Evolutionary conservation across 176 grass and related monocot species (phyloP).

Genomic region (Zoysia japonica): DNA sequence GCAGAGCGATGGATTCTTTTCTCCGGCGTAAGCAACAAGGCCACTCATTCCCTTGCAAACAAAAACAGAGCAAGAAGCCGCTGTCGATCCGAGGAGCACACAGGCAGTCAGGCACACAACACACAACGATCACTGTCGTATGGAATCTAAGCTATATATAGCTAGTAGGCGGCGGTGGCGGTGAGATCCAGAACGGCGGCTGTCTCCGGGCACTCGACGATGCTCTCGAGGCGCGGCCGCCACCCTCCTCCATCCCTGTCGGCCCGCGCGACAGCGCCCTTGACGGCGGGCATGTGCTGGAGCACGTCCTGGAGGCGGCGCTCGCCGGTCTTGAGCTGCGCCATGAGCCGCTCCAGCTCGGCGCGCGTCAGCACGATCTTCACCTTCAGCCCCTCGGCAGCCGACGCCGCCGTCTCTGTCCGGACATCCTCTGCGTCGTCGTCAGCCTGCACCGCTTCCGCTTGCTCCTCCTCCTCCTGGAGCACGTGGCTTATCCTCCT

Average conservation of each 20-base stretch:
- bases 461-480: conserved; percentile 12
- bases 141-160: no score
- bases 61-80: no score
- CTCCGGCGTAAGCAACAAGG: no score
- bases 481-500: conserved; percentile 32
- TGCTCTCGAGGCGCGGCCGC: conserved; percentile 49
- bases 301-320: conserved; percentile 66
- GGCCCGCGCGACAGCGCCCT: background rate
- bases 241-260: background rate
- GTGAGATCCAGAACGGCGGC: background rate
- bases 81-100: no score
- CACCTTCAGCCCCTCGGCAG: conserved; percentile 51
- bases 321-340: conserved; percentile 71
- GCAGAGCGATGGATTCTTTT: no score
- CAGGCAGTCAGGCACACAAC: no score
- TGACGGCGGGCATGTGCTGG: conserved; percentile 41
- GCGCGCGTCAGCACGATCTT: conserved; percentile 66
- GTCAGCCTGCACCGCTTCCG: background rate
- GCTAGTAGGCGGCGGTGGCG: background rate
- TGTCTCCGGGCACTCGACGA: conserved; percentile 49
- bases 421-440: no score
- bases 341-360: conserved; percentile 82
- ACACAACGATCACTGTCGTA: no score
- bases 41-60: no score
- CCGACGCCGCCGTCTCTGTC: background rate